Conservation (phyloP, 2,329 filamentous ascomycete species). For the Myotisia sp. region DNA sequence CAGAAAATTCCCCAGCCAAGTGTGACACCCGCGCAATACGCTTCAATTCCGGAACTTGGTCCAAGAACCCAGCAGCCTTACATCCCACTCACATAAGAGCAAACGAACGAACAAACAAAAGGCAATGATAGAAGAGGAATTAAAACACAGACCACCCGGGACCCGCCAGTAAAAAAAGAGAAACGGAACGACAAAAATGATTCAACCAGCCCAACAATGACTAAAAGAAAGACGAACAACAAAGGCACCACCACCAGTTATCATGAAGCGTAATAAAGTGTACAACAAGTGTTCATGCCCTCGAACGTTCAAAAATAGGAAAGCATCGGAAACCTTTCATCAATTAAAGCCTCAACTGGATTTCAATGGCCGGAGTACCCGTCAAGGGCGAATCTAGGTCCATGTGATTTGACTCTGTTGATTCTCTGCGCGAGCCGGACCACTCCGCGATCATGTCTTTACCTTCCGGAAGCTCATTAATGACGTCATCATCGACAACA, state of each 20-base stretch:
- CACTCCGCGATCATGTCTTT: conserved; percentile 71
- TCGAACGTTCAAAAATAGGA: too few species aligned
- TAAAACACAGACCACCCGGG: too few species aligned
- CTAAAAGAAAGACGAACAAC: not conserved
- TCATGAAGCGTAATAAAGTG: not conserved
- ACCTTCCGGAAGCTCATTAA: conserved; percentile 70
- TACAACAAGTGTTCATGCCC: too few species aligned
- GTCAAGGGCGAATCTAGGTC: conserved; percentile 7
- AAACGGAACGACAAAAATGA: not conserved
- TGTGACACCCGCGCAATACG: too few species aligned
- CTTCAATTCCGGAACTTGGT: too few species aligned
- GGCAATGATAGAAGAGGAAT: too few species aligned
- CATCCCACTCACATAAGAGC: not conserved
- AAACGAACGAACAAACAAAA: too few species aligned
- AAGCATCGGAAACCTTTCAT: not conserved
- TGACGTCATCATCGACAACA: conserved; percentile 78
- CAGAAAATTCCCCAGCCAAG: too few species aligned
- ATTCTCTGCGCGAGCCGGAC: conserved; percentile 44
- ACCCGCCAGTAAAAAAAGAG: not conserved
- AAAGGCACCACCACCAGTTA: not conserved
- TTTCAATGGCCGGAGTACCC: not conserved
- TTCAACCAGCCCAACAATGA: not conserved
- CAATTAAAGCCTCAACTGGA: conserved; percentile 2
- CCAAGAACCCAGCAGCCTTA: not conserved
- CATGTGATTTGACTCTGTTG: conserved; percentile 11